Base-by-base conservation (phyloP, 1,284 basidiomycete species). In the Pyrrhoderma lamaoense region DNA sequence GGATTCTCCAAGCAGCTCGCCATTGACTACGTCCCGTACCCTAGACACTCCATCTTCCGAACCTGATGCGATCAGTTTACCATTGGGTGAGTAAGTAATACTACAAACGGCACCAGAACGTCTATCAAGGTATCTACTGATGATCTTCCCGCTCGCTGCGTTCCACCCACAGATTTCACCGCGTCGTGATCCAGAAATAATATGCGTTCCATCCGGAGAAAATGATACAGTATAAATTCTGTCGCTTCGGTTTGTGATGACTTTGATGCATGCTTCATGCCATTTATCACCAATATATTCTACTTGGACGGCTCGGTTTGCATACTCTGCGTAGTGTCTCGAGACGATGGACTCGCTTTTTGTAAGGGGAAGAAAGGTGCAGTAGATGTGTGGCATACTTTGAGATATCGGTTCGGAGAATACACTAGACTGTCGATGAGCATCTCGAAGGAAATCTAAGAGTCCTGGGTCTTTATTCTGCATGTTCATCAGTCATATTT, bases 151-250 rank as follows among this genome's bases (percentile, higher is more conserved):
- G 13, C 4, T 51, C 23, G 37, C 18, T 45, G 25, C 48, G 38
- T 57, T 38, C 56, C 56, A 57, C 5, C 56, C 43, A 8, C 51
- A 27, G 47, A 57, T 47, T 16, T 22, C 8, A 45, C n/a, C 43
- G 7, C n/a, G n/a, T n/a, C n/a, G n/a, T n/a, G n/a, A 21, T 7
- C 14, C 14, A 8, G 38, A 40, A 14, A 40, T 4, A 40, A 40
- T 14, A 5, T 14, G 38, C 4, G 38, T 40, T 5, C 38, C n/a
- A 40, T 40, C 38, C 4, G 38, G 38, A 16, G 38, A 40, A 21
- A 40, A 40, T 5, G 5, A 5, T 5, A n/a, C 14, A 5, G 4
- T 5, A 5, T 40, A 4, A 16, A 21, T 7, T 16, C n/a, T 16
- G 7, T 14, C 38, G 5, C n/a, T n/a, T 11, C 27, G 5, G 8